phyloP scores from a whole-genome alignment of 2,329 filamentous ascomycete genomes.

The Aureobasidium namibiae region DNA sequence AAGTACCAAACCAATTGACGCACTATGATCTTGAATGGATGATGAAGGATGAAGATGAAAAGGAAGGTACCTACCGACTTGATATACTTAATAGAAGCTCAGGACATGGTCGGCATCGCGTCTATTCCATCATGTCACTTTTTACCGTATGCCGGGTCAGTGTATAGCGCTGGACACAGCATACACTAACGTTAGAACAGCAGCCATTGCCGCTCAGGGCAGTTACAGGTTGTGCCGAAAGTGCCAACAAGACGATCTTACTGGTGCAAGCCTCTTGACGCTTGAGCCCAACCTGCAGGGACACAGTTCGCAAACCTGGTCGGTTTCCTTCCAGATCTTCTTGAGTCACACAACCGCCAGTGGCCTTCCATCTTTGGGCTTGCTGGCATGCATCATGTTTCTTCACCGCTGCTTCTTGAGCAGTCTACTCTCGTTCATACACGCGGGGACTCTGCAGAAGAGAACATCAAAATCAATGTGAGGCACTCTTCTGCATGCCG shows the following conservation, averaged over 20 bases:
- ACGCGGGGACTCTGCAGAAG: not conserved
- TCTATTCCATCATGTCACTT: not conserved
- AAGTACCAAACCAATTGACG: not conserved
- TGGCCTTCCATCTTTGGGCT: not conserved
- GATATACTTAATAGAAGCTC: not conserved
- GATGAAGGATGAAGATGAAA: not conserved
- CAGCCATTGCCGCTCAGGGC: not conserved
- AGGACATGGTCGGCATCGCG: not conserved
- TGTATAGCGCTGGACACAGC: not conserved
- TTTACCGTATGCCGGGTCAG: not conserved
- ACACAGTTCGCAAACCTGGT: constrained; percentile 2
- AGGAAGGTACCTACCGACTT: not conserved
- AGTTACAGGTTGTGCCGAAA: not conserved
- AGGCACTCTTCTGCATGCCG: not conserved
- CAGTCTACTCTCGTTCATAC: not conserved
- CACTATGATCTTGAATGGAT: not conserved
- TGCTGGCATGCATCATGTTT: not conserved
- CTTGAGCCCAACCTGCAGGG: constrained; percentile 10
- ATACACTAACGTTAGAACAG: not conserved
- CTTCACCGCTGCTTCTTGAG: constrained; percentile 8
- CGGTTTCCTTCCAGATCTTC: not conserved
- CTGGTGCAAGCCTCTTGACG: not conserved
- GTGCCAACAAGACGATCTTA: not conserved
- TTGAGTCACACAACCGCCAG: not conserved
- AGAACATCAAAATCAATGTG: constrained; percentile 4